These are phyloP conservation scores for Crataegus laevigata DNA, from an alignment of 306 rosid species.

Conservation along the genomic window DNA sequence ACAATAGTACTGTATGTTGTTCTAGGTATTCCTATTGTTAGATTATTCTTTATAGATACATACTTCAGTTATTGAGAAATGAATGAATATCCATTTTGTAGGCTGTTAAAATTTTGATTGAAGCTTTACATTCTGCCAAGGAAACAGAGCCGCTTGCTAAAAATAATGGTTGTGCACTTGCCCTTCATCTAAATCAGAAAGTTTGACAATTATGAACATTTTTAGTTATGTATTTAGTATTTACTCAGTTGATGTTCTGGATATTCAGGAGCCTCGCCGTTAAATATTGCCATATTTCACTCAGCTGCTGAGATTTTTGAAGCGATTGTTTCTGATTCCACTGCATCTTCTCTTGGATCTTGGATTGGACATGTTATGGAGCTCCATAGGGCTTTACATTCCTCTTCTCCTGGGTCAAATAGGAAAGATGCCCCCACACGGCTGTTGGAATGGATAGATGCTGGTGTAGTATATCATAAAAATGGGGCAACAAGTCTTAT, in stretches of 20 bases:
- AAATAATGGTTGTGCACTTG: slow-evolving; percentile 46
- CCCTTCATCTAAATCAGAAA: not conserved
- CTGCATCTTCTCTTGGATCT: slow-evolving; percentile 71
- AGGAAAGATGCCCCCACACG: slow-evolving; percentile 96
- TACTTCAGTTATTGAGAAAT: slow-evolving; percentile 5
- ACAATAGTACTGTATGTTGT: not conserved
- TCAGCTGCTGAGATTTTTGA: slow-evolving; percentile 97
- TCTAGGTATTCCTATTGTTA: not conserved
- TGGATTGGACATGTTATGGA: slow-evolving; percentile 93
- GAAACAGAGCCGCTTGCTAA: slow-evolving; percentile 65
- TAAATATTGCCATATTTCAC: slow-evolving; percentile 83
- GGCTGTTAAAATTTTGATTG: slow-evolving; percentile 77
- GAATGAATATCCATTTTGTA: slow-evolving; percentile 23
- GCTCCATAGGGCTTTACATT: slow-evolving; percentile 77
- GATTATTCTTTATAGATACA: slow-evolving; percentile 6
- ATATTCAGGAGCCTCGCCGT: slow-evolving; percentile 71
- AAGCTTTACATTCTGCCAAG: slow-evolving; percentile 66
- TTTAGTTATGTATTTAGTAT: slow-evolving; percentile 17
- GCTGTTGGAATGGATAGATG: slow-evolving; percentile 95
- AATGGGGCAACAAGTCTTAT: slow-evolving; percentile 86
- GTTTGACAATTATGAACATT: not conserved
- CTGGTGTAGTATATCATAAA: slow-evolving; percentile 84
- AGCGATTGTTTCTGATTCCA: slow-evolving; percentile 87
- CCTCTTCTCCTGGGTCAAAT: slow-evolving; percentile 89
- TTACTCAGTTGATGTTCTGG: slow-evolving; percentile 12